Evolutionary conservation across 2,329 filamentous ascomycete species (phyloP).

Genomic region (Curvularia sp.): DNA sequence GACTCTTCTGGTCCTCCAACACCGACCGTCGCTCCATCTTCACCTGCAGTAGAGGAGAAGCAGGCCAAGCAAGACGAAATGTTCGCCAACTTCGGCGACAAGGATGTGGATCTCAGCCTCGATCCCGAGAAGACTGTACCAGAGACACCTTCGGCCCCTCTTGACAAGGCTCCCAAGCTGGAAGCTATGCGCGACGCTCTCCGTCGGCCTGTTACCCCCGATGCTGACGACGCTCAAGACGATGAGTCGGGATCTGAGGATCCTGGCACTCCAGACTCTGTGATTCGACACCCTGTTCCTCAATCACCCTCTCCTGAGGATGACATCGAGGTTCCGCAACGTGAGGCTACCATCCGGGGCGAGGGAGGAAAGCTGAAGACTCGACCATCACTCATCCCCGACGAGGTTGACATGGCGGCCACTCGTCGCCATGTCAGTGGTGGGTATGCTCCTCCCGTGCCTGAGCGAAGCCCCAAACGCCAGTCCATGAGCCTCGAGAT

Average conservation of each 20-base stretch:
- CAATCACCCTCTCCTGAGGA: constrained; percentile 49
- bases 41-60: constrained; percentile 40
- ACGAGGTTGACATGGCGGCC: constrained; percentile 86
- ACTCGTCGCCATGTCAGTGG: constrained; percentile 84
- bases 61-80: constrained; percentile 51
- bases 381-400: constrained; percentile 83
- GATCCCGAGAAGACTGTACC: constrained; percentile 60
- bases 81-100: constrained; percentile 59
- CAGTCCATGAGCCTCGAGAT: constrained; percentile 47
- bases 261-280: constrained; percentile 82
- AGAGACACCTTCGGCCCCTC: constrained; percentile 38
- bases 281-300: constrained; percentile 77
- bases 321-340: constrained; percentile 75
- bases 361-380: constrained; percentile 88
- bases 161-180: constrained; percentile 48
- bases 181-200: constrained; percentile 51
- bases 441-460: constrained; percentile 62
- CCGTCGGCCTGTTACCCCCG: constrained; percentile 62
- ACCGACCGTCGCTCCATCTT: constrained; percentile 49
- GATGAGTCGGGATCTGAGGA: constrained; percentile 66
- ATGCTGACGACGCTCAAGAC: constrained; percentile 27
- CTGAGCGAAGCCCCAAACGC: constrained; percentile 49
- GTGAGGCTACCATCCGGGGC: constrained; percentile 86
- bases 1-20: constrained; percentile 57
- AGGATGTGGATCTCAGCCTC: constrained; percentile 63